Conservation (phyloP, 1,284 basidiomycete species). For the Vanrija sp. region DNA sequence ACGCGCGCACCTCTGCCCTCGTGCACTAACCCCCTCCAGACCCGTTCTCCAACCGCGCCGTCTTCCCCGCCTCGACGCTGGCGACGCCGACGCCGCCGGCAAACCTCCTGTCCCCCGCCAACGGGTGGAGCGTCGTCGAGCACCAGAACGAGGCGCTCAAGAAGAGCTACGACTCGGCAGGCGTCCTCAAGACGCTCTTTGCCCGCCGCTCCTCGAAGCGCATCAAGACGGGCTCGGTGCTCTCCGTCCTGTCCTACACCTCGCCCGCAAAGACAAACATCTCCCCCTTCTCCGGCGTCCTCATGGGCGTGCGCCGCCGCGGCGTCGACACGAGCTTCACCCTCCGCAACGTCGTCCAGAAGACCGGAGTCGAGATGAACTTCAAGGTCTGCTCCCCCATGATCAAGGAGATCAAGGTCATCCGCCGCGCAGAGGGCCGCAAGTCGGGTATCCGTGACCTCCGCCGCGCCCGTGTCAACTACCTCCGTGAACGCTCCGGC, state of each 20-base stretch:
- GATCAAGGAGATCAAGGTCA: slow-evolving; percentile 75
- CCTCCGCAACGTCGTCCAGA: slow-evolving; percentile 79
- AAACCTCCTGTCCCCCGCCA: slow-evolving; percentile 50
- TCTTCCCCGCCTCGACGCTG: slow-evolving; percentile 55
- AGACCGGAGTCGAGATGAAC: slow-evolving; percentile 85
- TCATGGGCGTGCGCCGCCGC: slow-evolving; percentile 71
- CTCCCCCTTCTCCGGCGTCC: slow-evolving; percentile 75
- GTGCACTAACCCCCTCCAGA: slow-evolving; percentile 49
- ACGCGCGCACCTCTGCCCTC: neutral
- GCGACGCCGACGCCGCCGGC: slow-evolving; percentile 43
- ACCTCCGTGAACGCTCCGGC: slow-evolving; percentile 43
- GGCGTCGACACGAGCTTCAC: slow-evolving; percentile 78
- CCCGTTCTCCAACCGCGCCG: slow-evolving; percentile 68
- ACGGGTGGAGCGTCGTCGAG: slow-evolving; percentile 74
- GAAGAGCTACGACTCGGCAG: slow-evolving; percentile 62
- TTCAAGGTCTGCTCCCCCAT: slow-evolving; percentile 79
- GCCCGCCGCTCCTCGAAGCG: slow-evolving; percentile 63
- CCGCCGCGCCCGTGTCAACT: slow-evolving; percentile 43
- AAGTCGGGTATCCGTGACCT: slow-evolving; percentile 35
- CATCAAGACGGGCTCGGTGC: slow-evolving; percentile 71
- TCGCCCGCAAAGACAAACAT: slow-evolving; percentile 56
- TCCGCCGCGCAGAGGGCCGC: slow-evolving; percentile 41
- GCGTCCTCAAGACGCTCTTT: slow-evolving; percentile 65
- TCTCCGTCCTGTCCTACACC: slow-evolving; percentile 60
- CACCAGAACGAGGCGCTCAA: slow-evolving; percentile 66